Evolutionary conservation across 768 basidiomycete species (phyloP), one percentile per base, ranked within the genome.

Genomic region (Rhodosporidiobolus sp.): DNA sequence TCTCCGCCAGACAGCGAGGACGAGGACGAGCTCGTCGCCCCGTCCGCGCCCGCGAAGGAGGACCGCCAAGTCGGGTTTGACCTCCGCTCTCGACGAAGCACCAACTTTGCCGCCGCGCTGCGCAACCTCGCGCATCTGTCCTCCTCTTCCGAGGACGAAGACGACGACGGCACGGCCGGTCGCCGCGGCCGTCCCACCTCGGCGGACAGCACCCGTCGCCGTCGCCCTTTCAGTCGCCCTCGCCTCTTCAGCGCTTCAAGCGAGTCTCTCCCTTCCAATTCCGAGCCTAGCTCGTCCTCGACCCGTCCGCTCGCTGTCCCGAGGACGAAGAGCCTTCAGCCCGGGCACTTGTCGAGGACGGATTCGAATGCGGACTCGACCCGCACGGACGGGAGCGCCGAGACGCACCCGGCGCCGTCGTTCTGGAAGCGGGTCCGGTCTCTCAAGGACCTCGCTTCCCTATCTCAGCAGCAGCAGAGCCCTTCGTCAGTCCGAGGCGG

Each of bases 351-450:
- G 32, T 28, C n/a, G 8, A 53, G 70, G 48, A 45, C 56, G 9
- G 34, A 45, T 9, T 70, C 69, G 19, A 57, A 56, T 26, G 54
- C 62, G 8, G 30, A 10, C 10, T 70, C 69, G 38, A 22, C 26
- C 1, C 16, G 32, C 3, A 64, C 69, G 20, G 60, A 43, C 35
- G 59, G 54, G 0, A 64, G 62, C 0, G 46, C 55, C 32, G 72
- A 66, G 28, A 24, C 60, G 16, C 48, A 49, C 17, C 32, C 53
- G 2, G 65, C 65, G 48, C 49, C 65, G 35, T 34, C 67, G 46
- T 54, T 74, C 30, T 74, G 72, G 72, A 49, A 65, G 32, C 59
- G 68, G 1, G 54, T 69, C 54, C 26, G 46, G n/a, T 62, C 59
- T 1, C 60, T 66, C 46, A 59, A 59, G 19, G 64, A 48, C 53